These are phyloP conservation scores for Coemansia sp. DNA, from an alignment of 192 early-diverging fungal genomes.

Conservation along the genomic window DNA sequence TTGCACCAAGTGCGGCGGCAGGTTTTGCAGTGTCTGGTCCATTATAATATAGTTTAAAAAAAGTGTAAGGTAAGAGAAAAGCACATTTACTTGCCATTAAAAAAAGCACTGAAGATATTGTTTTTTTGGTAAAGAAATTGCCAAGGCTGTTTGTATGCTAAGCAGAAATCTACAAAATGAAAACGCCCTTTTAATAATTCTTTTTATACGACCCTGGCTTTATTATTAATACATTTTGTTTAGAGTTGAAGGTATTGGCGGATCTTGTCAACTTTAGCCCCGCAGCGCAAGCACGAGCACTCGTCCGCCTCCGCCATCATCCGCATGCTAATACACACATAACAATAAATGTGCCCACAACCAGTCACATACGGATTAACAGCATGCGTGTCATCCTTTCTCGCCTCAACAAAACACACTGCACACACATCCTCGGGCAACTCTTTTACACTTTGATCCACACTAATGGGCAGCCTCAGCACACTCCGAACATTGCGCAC, in stretches of 20 bases:
- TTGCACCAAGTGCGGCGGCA: slow-evolving; percentile 16
- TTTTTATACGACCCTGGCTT: background rate
- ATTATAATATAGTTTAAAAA: background rate
- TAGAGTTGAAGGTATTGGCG: slow-evolving; percentile 18
- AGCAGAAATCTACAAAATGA: background rate
- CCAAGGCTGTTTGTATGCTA: background rate
- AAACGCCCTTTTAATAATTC: background rate
- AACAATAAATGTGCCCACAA: slow-evolving; percentile 88
- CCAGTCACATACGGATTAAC: slow-evolving; percentile 74
- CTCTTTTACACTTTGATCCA: slow-evolving; percentile 35
- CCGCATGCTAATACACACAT: slow-evolving; percentile 82
- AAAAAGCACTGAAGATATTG: background rate
- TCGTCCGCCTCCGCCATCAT: slow-evolving; percentile 70
- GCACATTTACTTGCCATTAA: too few relatives aligned
- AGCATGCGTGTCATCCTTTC: slow-evolving; percentile 32
- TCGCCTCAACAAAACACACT: slow-evolving; percentile 59
- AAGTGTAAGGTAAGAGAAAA: background rate
- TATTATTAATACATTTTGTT: background rate
- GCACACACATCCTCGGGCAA: slow-evolving; percentile 73
- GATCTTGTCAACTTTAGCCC: slow-evolving; percentile 63
- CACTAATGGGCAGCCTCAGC: slow-evolving; percentile 53
- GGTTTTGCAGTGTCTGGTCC: slow-evolving; percentile 12
- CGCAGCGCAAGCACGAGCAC: slow-evolving; percentile 80
- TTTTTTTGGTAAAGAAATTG: background rate
- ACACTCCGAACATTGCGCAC: slow-evolving; percentile 30